Conservation (phyloP, 208 protist species). For the Leishmania major region DNA sequence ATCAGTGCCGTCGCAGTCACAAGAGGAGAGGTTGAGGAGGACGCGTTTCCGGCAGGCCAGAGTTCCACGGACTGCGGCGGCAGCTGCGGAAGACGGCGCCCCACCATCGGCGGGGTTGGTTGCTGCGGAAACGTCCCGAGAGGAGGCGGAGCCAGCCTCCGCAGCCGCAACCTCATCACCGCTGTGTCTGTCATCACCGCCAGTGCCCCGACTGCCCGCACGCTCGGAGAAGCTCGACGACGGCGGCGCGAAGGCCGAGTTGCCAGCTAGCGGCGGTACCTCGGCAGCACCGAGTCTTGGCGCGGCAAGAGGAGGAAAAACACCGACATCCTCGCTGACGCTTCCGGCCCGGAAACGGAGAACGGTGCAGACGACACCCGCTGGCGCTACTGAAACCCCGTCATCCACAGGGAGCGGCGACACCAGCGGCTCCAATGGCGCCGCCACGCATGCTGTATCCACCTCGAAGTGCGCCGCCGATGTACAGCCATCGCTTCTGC, state of each 20-base stretch:
- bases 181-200: background rate
- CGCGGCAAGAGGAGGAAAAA: background rate
- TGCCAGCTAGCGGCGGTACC: background rate
- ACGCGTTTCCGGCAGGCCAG: background rate
- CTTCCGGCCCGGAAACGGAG: background rate
- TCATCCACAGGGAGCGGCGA: background rate
- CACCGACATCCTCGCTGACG: background rate
- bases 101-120: background rate
- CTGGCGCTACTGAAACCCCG: background rate
- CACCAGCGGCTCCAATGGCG: background rate
- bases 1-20: background rate
- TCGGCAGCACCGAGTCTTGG: background rate
- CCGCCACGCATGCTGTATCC: background rate
- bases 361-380: background rate
- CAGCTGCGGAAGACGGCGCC: background rate
- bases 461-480: background rate
- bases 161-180: background rate
- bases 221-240: background rate
- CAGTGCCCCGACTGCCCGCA: background rate
- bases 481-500: background rate
- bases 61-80: background rate
- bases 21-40: background rate
- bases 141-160: background rate
- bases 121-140: background rate
- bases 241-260: background rate